phyloP scores from a whole-genome alignment of 1,284 basidiomycete genomes.

The Ustilago curta region DNA sequence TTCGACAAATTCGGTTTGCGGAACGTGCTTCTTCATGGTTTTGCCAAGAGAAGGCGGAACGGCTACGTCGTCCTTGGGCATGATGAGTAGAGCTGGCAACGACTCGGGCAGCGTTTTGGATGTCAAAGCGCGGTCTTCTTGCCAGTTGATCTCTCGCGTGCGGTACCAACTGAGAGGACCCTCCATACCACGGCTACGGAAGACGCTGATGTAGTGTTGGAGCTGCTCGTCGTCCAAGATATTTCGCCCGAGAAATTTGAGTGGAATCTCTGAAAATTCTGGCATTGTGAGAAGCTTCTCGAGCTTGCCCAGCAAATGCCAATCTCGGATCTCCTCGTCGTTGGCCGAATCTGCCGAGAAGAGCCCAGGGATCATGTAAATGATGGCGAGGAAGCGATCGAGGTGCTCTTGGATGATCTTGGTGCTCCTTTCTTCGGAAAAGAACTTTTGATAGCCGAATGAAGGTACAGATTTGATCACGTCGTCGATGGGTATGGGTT shows the following conservation, averaged over 20 bases:
- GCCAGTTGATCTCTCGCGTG: constrained; percentile 54
- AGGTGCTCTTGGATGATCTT: constrained; percentile 57
- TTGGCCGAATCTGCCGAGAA: constrained; percentile 43
- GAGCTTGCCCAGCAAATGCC: constrained; percentile 50
- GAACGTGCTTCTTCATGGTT: constrained; percentile 50
- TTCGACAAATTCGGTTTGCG: constrained; percentile 42
- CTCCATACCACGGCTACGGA: constrained; percentile 57
- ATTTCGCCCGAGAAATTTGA: constrained; percentile 31
- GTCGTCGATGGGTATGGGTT: constrained; percentile 38
- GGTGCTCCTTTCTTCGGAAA: constrained; percentile 51
- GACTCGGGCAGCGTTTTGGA: constrained; percentile 40
- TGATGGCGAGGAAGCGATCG: constrained; percentile 53
- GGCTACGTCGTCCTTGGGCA: constrained; percentile 49
- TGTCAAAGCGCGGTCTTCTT: constrained; percentile 44
- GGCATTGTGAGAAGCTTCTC: constrained; percentile 53
- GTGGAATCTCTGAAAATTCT: constrained; percentile 44
- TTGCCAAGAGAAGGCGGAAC: constrained; percentile 43
- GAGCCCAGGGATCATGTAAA: constrained; percentile 52
- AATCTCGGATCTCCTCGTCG: constrained; percentile 41
- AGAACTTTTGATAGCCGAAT: constrained; percentile 63
- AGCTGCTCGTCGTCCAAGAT: constrained; percentile 42
- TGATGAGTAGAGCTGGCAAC: constrained; percentile 45
- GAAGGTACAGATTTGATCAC: constrained; percentile 45
- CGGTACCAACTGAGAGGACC: constrained; percentile 63
- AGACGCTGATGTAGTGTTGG: constrained; percentile 36